Conservation (phyloP, 1,139 yeast species). For the Nadsonia commutata region DNA sequence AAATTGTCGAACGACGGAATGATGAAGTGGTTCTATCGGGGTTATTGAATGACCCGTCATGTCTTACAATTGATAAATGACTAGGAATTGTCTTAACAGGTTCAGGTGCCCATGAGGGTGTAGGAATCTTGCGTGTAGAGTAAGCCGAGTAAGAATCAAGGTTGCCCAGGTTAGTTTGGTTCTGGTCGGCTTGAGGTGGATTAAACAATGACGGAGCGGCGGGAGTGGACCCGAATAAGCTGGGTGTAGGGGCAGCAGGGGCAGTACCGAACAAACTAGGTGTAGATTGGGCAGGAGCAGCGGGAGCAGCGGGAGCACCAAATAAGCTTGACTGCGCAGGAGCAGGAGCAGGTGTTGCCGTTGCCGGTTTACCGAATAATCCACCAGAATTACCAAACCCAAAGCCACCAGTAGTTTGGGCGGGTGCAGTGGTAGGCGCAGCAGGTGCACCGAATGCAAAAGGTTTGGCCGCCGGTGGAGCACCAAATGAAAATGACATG, state of each 20-base stretch:
- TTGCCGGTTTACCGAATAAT: no score
- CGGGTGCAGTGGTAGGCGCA: neutral
- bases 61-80: conserved; percentile 12
- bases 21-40: conserved; percentile 7
- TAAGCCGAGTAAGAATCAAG: conserved; percentile 5
- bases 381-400: no score
- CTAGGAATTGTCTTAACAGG: conserved; percentile 13
- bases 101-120: conserved; percentile 14
- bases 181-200: neutral
- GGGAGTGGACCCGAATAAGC: conserved; percentile 1
- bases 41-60: conserved; percentile 12
- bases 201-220: conserved; percentile 8
- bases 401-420: no score
- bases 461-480: neutral
- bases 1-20: neutral
- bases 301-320: neutral
- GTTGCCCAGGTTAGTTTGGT: conserved; percentile 8
- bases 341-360: no score
- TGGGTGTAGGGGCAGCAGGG: conserved; percentile 1
- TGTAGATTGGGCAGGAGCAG: neutral
- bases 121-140: conserved; percentile 4
- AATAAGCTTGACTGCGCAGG: no score
- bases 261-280: neutral
- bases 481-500: neutral
- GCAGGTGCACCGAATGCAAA: neutral